Evolutionary conservation across 148 eudicot genomes (phyloP), one percentile per base, ranked within the genome.

Genomic region (Gaultheria prostrata): DNA sequence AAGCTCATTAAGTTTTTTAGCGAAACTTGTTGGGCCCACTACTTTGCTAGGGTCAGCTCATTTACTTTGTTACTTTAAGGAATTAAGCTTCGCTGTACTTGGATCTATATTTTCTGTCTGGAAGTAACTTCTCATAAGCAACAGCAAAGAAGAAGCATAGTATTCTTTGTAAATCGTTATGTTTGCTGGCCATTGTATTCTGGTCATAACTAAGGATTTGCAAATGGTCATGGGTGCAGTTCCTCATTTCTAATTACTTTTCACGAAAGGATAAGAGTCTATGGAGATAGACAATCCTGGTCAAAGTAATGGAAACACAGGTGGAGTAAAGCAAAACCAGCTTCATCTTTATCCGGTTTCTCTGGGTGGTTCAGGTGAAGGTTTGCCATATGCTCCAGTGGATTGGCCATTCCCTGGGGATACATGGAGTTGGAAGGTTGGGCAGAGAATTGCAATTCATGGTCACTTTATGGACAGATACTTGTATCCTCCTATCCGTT

Each of bases 381-480:
- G 98, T 59, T 88, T 91, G 78, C 98, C 98, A 30, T 93, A 91
- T 87, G 98, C 98, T 85, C 98, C 98, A 26, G 86, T 61, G 24
- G 79, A 94, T 86, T 92, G 91, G 91, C 98, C 96, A 72, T 86
- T 75, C 80, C 95, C 90, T 28, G 98, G 98, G 77, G 96, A 94
- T 87, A 87, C 57, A 12, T 94, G 98, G 96, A 82, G 86, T 30
- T 95, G 98, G 98, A 91, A 89, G 85, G 94, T 88, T 30, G 98
- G 98, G 65, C 92, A 57, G 84, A 86, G 98, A 87, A 53, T 90
- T 24, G 85, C 89, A 45, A 46, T 76, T 30, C 79, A 89, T 71
- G 98, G 98, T n/a, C 87, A 84, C 84, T 93, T 91, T 88, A 2
- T 85, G 85, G 98, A 95, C 86, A 90, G 98, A 88, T 93, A 92